phyloP scores from a whole-genome alignment of 2,329 filamentous ascomycete genomes.

The Venturia pyrina region DNA sequence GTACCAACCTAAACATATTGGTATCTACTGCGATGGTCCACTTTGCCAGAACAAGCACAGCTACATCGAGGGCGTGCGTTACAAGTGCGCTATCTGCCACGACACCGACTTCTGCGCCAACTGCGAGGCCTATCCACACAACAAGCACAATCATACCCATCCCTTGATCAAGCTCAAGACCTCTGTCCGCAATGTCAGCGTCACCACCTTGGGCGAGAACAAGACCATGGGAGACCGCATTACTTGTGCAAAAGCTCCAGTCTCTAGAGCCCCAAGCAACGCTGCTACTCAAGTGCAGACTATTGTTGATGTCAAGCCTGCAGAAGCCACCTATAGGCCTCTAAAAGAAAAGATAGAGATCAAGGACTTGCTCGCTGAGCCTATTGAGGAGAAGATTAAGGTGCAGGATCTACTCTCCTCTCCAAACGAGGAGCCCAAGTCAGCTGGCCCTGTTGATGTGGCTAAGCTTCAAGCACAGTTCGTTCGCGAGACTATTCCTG shows the following conservation, averaged over 20 bases:
- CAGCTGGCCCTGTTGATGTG: constrained; percentile 5
- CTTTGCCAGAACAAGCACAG: constrained; percentile 58
- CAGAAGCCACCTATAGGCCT: constrained; percentile 29
- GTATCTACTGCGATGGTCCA: constrained; percentile 91
- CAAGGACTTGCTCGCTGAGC: constrained; percentile 28
- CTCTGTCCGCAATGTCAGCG: constrained; percentile 75
- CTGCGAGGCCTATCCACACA: constrained; percentile 80
- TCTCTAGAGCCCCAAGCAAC: constrained; percentile 38
- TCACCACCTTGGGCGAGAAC: constrained; percentile 75
- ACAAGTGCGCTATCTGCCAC: constrained; percentile 94
- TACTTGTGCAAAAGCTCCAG: constrained; percentile 43
- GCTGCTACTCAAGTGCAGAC: constrained; percentile 58
- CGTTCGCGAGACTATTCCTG: constrained; percentile 64
- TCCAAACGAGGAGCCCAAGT: constrained; percentile 16
- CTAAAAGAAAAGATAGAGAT: constrained; percentile 31
- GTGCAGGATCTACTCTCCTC: constrained; percentile 18
- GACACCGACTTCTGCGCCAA: constrained; percentile 91
- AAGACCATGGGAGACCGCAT: constrained; percentile 62
- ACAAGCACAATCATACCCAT: constrained; percentile 88
- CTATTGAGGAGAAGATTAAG: constrained; percentile 25
- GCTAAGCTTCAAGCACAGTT: constrained; percentile 48
- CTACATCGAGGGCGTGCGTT: constrained; percentile 74
- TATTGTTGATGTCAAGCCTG: constrained; percentile 46
- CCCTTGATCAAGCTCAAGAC: constrained; percentile 96
- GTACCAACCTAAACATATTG: constrained; percentile 52